phyloP scores from a whole-genome alignment of 2,329 filamentous ascomycete genomes.

The Calonectria hawksworthii region DNA sequence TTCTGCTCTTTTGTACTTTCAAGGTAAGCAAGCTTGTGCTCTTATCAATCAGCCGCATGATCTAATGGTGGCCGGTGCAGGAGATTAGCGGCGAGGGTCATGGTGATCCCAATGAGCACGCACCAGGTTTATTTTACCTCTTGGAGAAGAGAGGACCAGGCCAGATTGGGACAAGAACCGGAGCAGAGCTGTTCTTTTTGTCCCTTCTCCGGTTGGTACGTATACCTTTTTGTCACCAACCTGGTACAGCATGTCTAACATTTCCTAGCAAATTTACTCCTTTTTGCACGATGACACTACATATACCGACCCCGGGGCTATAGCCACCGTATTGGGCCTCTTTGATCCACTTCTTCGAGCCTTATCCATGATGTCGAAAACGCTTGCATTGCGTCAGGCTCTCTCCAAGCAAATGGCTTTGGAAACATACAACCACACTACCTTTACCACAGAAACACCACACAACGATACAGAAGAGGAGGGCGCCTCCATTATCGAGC shows the following conservation, averaged over 20 bases:
- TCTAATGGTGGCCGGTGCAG: constrained; percentile 24
- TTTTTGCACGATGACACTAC: constrained; percentile 49
- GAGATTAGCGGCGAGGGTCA: constrained; percentile 50
- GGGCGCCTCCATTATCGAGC: constrained; percentile 27
- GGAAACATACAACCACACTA: neutral
- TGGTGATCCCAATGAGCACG: constrained; percentile 49
- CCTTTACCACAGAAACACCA: neutral
- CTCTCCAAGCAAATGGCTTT: constrained; percentile 24
- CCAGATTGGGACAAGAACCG: constrained; percentile 48
- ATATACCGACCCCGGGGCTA: constrained; percentile 49
- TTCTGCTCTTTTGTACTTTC: constrained; percentile 49
- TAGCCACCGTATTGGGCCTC: constrained; percentile 44
- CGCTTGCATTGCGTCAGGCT: constrained; percentile 34
- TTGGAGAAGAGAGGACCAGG: constrained; percentile 49
- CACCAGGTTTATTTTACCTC: constrained; percentile 50
- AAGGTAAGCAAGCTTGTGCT: constrained; percentile 35
- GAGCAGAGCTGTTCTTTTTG: constrained; percentile 49
- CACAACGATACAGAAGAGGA: constrained; percentile 18
- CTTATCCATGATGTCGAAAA: constrained; percentile 49
- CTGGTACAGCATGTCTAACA: neutral
- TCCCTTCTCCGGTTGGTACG: constrained; percentile 49
- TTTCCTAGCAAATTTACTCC: constrained; percentile 49
- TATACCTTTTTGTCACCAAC: neutral
- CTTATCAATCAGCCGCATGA: neutral
- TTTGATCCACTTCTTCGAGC: constrained; percentile 50